Base-by-base conservation (phyloP, 352 stramenopile species). In the Phytopythium chamaehyphon region DNA sequence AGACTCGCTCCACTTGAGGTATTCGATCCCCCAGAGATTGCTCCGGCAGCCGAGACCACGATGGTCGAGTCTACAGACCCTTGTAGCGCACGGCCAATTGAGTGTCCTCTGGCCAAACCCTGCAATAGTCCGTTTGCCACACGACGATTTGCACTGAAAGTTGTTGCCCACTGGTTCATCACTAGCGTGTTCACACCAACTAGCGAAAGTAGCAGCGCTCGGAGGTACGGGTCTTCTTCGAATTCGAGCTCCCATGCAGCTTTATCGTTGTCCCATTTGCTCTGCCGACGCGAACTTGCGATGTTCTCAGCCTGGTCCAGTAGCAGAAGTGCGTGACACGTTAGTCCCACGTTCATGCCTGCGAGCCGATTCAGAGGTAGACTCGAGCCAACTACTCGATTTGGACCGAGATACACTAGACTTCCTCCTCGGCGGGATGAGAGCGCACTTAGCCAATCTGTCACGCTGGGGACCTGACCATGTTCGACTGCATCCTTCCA, bases 221-320 rank as follows among this genome's bases (percentile, higher is more conserved):
- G 79, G 23, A 74, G 63, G 49, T 81, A 82, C 28, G 77, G 52
- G 44, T 91, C 78, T 21, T 70, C 59, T 26, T 95, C 88, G 21
- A 96, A 39, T 10, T 69, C 66, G 8, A 81, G 56, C 40, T 91
- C 62, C 64, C 66, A 74, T 1, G 58, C 54, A 0, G 62, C 33
- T 55, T 97, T 96, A 35, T 91, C 69, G 37, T 77, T 96, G 58
- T 96, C 82, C 36, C 82, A 23, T 63, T 96, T 96, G 62, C 81
- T 95, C 64, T 94, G 85, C 19, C 88, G 69, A 15, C 87, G 69
- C n/a, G 61, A 61, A 38, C 80, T 96, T 21, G 55, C 62, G 11
- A 71, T 50, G 50, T 90, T 96, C 55, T 96, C 84, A 3, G 82
- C 78, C n/a, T 83, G 80, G 55, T 95, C 84, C 0, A 94, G 53